These are phyloP conservation scores for Selaginella moellendorffii DNA, from an alignment of 75 land plant genomes.

Conservation along the genomic window DNA sequence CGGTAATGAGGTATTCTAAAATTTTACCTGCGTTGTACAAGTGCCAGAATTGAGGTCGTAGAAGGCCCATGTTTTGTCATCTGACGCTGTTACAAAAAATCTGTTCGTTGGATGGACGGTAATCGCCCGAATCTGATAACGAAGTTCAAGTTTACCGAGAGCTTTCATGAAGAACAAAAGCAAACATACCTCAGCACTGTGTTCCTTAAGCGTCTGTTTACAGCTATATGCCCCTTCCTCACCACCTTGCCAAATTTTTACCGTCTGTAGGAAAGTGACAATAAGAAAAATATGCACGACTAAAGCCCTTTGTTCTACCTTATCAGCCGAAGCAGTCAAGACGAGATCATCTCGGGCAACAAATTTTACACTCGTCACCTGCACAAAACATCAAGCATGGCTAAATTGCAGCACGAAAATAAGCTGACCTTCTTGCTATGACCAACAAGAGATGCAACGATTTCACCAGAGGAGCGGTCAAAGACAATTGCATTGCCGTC, in stretches of 20 bases:
- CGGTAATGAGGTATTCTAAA: background rate
- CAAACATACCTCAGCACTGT: slow-evolving; percentile 59
- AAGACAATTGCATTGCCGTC: slow-evolving; percentile 81
- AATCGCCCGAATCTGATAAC: slow-evolving; percentile 78
- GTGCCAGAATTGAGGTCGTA: slow-evolving; percentile 73
- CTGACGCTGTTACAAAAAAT: slow-evolving; percentile 85
- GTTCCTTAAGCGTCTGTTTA: slow-evolving; percentile 65
- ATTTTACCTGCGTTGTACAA: slow-evolving; percentile 62
- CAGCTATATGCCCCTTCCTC: slow-evolving; percentile 63
- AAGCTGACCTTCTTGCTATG: slow-evolving; percentile 74
- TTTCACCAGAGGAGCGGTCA: slow-evolving; percentile 61
- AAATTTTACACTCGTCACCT: slow-evolving; percentile 96
- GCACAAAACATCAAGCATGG: slow-evolving; percentile 11
- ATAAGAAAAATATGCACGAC: slow-evolving; percentile 3
- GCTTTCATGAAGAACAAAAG: background rate
- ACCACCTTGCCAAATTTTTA: slow-evolving; percentile 85
- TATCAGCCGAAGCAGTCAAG: slow-evolving; percentile 84
- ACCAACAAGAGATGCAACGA: slow-evolving; percentile 71
- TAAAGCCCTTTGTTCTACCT: slow-evolving; percentile 31
- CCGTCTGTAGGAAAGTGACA: slow-evolving; percentile 46
- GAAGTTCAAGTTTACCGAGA: background rate
- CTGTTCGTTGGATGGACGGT: slow-evolving; percentile 91
- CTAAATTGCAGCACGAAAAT: background rate
- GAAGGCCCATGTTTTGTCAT: slow-evolving; percentile 89
- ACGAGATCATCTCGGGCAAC: slow-evolving; percentile 47